Base-by-base conservation (phyloP, 2,329 filamentous ascomycete genomes). In the Fusarium pseudonygamai region DNA sequence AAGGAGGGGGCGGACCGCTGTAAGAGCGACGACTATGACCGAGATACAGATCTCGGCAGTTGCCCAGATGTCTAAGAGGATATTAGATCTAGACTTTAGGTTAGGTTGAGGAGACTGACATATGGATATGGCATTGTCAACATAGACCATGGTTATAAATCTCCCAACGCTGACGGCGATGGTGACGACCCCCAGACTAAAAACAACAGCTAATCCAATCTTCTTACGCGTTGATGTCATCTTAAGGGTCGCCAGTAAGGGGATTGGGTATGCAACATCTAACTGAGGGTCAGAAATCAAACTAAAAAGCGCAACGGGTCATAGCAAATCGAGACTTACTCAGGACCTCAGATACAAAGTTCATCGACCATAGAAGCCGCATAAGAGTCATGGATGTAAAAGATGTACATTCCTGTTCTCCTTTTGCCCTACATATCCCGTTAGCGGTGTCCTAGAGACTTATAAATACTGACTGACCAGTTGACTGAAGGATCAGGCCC, bases 1-100 rank as follows among this genome's bases (percentile, higher is more conserved):
- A 4, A 66, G 42, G 3, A 66, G 64, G 0, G 64, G 64, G 0
- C 64, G 61, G 0, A 66, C 28, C 2, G 61, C 61, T 5, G 64
- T 66, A 0, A 66, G 15, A 3, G 64, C 49, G 7, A 66, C 64
- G 4, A 66, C 63, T 34, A 66, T 59, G 14, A 66, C 61, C 1
- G 64, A 66, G 3, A 66, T 66, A 2, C 64, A 66, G 3, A 66
- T 66, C 26, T 66, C 61, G 5, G 64, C 64, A 6, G 64, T 66
- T 7, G 64, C 64, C 64, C 64, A 66, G 1, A 66, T 59, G 18
- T 66, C 64, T 66, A 15, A 3, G 10, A 7, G 0, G 0, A 5
- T 20, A 18, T 66, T 14, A 65, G 40, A 45, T 0, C 6, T 12
- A 6, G 0, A 10, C 1, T 0, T 1, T 1, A 8, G 7, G 2